Conservation (phyloP, 1,284 basidiomycete genomes). For the Rhodotorula sp. region DNA sequence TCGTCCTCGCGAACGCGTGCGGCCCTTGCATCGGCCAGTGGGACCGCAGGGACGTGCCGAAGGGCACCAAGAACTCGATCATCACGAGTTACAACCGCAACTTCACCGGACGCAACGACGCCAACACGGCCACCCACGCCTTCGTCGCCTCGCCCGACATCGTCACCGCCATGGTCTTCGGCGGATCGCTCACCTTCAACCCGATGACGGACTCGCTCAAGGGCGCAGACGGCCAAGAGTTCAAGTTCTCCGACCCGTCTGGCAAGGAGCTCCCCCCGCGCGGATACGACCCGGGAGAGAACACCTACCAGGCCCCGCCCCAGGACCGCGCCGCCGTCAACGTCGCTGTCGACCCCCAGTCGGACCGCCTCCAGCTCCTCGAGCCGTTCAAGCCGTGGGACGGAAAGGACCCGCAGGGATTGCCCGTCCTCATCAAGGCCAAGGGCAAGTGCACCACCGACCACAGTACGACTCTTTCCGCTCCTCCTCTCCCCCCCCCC, state of each 20-base stretch:
- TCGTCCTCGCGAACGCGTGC: slow-evolving; percentile 97
- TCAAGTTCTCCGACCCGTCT: slow-evolving; percentile 89
- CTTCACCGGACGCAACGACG: slow-evolving; percentile 99
- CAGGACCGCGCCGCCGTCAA: slow-evolving; percentile 74
- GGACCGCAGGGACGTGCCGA: slow-evolving; percentile 95
- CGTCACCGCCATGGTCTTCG: slow-evolving; percentile 96
- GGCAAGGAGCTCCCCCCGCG: slow-evolving; percentile 90
- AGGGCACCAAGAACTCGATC: slow-evolving; percentile 90
- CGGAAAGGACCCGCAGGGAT: slow-evolving; percentile 82
- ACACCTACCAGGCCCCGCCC: slow-evolving; percentile 96
- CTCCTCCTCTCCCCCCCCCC: no score
- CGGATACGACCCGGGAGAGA: slow-evolving; percentile 93
- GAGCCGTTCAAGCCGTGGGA: slow-evolving; percentile 90
- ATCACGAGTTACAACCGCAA: slow-evolving; percentile 84
- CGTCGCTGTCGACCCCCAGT: slow-evolving; percentile 83
- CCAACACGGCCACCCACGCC: slow-evolving; percentile 97
- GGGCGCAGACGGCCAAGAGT: slow-evolving; percentile 90
- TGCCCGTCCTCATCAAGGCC: slow-evolving; percentile 96
- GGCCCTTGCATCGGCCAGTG: slow-evolving; percentile 99
- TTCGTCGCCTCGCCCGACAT: slow-evolving; percentile 98
- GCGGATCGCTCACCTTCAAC: slow-evolving; percentile 93
- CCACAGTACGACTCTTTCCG: slow-evolving; percentile 51
- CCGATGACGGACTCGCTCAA: slow-evolving; percentile 86
- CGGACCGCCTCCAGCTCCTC: slow-evolving; percentile 92
- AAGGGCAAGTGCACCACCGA: slow-evolving; percentile 92